A percentile compares a stretch with the other conserved stretches of the same genome.
Evolutionary conservation across 1,139 yeast genomes (phyloP).

Genomic region (Meyerozyma smithsonii): DNA sequence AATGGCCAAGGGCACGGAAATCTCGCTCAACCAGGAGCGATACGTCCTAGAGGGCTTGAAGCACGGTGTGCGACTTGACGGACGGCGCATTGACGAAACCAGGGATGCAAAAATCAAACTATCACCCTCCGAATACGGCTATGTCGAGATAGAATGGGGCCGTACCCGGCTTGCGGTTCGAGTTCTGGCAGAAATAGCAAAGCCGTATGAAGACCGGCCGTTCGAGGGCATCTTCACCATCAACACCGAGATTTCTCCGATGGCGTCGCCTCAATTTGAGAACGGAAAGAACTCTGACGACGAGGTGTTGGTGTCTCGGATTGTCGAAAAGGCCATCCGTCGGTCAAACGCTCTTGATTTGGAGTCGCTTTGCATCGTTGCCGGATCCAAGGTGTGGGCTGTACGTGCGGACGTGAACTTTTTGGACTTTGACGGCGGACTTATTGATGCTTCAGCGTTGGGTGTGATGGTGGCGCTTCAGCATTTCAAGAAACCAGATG

Average conservation of each 20-base stretch:
- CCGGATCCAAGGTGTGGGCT: slow-evolving; percentile 89
- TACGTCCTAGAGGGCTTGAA: slow-evolving; percentile 62
- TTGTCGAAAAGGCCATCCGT: slow-evolving; percentile 86
- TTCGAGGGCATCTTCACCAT: slow-evolving; percentile 87
- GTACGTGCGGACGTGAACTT: slow-evolving; percentile 87
- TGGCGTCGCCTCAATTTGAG: slow-evolving; percentile 85
- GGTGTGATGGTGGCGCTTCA: slow-evolving; percentile 84
- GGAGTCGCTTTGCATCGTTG: slow-evolving; percentile 84
- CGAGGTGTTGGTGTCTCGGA: slow-evolving; percentile 71
- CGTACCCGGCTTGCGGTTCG: slow-evolving; percentile 70
- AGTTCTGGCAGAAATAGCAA: slow-evolving; percentile 72
- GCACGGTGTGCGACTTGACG: slow-evolving; percentile 62
- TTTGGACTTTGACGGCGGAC: slow-evolving; percentile 85
- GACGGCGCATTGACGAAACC: slow-evolving; percentile 58
- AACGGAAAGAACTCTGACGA: slow-evolving; percentile 68
- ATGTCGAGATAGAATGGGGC: slow-evolving; percentile 74
- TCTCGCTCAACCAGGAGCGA: slow-evolving; percentile 61
- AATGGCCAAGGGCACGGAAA: slow-evolving; percentile 57
- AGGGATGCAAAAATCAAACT: slow-evolving; percentile 61
- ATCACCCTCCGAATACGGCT: slow-evolving; percentile 68
- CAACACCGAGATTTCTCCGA: slow-evolving; percentile 80
- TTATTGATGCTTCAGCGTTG: slow-evolving; percentile 84
- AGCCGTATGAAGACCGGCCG: slow-evolving; percentile 88
- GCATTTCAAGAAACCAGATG: slow-evolving; percentile 82
- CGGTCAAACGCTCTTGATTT: slow-evolving; percentile 87